phyloP scores from a whole-genome alignment of 2,329 filamentous ascomycete genomes.

The Curvularia verruculosa region DNA sequence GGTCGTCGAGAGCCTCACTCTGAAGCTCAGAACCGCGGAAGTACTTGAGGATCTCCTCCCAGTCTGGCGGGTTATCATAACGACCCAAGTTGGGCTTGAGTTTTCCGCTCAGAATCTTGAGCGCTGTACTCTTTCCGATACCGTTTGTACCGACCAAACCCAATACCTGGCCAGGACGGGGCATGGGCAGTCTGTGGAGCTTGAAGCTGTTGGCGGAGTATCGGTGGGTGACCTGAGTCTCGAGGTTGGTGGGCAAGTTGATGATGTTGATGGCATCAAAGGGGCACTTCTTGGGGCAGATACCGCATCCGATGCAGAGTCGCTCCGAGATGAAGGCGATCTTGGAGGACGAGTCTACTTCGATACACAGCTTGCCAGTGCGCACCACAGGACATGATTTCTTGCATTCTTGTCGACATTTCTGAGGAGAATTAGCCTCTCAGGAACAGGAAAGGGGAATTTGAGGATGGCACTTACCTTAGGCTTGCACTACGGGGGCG shows the following conservation, averaged over 20 bases:
- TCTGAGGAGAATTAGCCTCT: slow-evolving; percentile 60
- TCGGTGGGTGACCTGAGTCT: slow-evolving; percentile 96
- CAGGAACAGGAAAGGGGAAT: slow-evolving; percentile 19
- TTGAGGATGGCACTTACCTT: slow-evolving; percentile 63
- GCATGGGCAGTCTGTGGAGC: slow-evolving; percentile 94
- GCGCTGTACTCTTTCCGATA: slow-evolving; percentile 99
- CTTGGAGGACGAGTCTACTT: slow-evolving; percentile 85
- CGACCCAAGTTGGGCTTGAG: slow-evolving; percentile 96
- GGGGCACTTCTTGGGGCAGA: slow-evolving; percentile 98
- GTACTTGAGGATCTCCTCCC: slow-evolving; percentile 98
- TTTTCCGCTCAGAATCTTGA: slow-evolving; percentile 98
- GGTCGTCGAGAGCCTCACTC: slow-evolving; percentile 63
- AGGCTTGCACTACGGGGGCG: slow-evolving; percentile 75
- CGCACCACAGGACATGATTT: slow-evolving; percentile 97
- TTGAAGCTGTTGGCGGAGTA: slow-evolving; percentile 99
- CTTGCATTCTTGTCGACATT: slow-evolving; percentile 99
- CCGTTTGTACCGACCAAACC: slow-evolving; percentile 98
- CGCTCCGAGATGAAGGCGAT: slow-evolving; percentile 98
- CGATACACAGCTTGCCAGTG: slow-evolving; percentile 96
- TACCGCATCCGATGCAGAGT: slow-evolving; percentile 97
- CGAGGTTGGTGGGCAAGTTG: slow-evolving; percentile 99
- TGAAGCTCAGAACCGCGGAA: slow-evolving; percentile 97
- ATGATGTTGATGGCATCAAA: slow-evolving; percentile 99
- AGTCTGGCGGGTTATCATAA: slow-evolving; percentile 96
- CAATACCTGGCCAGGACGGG: slow-evolving; percentile 90